Evolutionary conservation across 352 stramenopile species (phyloP).

Genomic region (Phytophthora fragariaefolia): DNA sequence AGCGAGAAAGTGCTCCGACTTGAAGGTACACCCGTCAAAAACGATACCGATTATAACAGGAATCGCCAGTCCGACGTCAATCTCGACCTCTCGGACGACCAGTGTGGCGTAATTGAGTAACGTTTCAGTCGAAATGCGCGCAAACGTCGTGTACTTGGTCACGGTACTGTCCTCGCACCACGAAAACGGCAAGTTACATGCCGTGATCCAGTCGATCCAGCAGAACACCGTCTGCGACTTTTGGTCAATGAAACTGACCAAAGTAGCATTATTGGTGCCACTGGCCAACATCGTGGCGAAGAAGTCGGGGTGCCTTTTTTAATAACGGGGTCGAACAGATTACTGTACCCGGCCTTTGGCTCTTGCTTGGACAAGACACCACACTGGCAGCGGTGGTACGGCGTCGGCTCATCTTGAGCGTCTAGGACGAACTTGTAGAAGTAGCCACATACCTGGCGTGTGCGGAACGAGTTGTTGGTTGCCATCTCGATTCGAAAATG

Average conservation of each 20-base stretch:
- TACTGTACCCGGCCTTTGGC: constrained; percentile 8
- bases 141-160: constrained; percentile 6
- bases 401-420: constrained; percentile 10
- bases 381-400: constrained; percentile 11
- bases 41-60: not conserved
- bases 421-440: constrained; percentile 5
- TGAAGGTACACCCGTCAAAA: constrained; percentile 12
- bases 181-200: not conserved
- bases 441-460: constrained; percentile 6
- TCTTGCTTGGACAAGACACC: constrained; percentile 1
- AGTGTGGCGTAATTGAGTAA: constrained; percentile 1
- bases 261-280: not conserved
- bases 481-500: constrained; percentile 6
- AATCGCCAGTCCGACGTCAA: not conserved
- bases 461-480: constrained; percentile 9
- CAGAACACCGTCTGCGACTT: constrained; percentile 3
- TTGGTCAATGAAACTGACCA: constrained; percentile 3
- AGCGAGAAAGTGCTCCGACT: constrained; percentile 6
- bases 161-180: not conserved
- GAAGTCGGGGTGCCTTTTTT: constrained; percentile 6
- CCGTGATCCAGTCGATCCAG: not conserved
- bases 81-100: constrained; percentile 2
- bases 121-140: not conserved
- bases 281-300: not conserved
- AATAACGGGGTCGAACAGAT: constrained; percentile 5